Conservation (phyloP, 2,329 filamentous ascomycete species). For the Falciphora oryzae region DNA sequence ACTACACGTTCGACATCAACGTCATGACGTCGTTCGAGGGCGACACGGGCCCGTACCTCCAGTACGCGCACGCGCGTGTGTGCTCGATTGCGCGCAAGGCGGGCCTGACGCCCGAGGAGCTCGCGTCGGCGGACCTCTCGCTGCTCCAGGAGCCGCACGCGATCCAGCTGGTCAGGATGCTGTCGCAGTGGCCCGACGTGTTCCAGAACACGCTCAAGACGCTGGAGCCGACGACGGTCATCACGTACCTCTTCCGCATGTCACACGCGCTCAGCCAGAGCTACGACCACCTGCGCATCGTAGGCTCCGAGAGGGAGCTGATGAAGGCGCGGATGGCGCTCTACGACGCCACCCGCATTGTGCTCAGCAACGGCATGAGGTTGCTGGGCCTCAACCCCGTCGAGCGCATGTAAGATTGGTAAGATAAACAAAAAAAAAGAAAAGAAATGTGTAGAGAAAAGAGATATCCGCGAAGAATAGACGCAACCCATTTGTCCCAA, state of each 20-base stretch:
- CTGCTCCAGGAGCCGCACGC: slow-evolving; percentile 69
- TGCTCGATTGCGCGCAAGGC: slow-evolving; percentile 57
- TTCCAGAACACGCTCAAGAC: slow-evolving; percentile 80
- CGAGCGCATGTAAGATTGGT: slow-evolving; percentile 40
- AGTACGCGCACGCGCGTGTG: slow-evolving; percentile 74
- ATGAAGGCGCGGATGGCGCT: slow-evolving; percentile 69
- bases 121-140: slow-evolving; percentile 58
- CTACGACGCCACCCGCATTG: slow-evolving; percentile 69
- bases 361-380: slow-evolving; percentile 78
- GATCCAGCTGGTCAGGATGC: slow-evolving; percentile 63
- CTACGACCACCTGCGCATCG: slow-evolving; percentile 76
- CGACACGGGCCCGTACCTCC: slow-evolving; percentile 78
- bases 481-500: too few relatives aligned
- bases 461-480: not conserved
- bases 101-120: slow-evolving; percentile 47
- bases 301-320: slow-evolving; percentile 70
- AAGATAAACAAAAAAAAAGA: not conserved
- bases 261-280: slow-evolving; percentile 73
- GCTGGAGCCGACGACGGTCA: slow-evolving; percentile 55
- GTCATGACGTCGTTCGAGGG: slow-evolving; percentile 80
- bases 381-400: slow-evolving; percentile 74
- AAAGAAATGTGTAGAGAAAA: not conserved
- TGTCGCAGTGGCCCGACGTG: slow-evolving; percentile 83
- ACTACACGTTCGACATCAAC: slow-evolving; percentile 71
- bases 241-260: slow-evolving; percentile 75